phyloP scores from a whole-genome alignment of 331 rosid species.

The Arachis monticola region DNA sequence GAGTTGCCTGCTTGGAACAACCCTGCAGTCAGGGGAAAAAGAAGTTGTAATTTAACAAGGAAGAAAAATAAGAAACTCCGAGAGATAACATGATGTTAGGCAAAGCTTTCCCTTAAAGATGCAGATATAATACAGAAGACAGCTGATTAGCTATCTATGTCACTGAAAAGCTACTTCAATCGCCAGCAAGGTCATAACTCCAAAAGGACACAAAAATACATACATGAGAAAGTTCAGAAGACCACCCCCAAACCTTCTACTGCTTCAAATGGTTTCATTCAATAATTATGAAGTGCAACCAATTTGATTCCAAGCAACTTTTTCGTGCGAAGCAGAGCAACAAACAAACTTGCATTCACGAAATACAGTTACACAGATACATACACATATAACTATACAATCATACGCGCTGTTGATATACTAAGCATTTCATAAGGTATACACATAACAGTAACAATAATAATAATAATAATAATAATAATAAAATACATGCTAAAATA shows the following conservation, averaged over 20 bases:
- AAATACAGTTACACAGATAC: neutral
- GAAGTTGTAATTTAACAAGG: neutral
- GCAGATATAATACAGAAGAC: neutral
- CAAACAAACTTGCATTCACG: neutral
- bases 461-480: neutral
- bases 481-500: too few relatives aligned
- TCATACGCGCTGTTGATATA: neutral
- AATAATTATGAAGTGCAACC: neutral
- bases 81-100: neutral
- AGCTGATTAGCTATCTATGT: neutral
- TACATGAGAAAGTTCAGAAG: neutral
- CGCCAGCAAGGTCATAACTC: neutral
- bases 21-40: slow-evolving; percentile 49
- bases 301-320: neutral
- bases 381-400: neutral
- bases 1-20: slow-evolving; percentile 66
- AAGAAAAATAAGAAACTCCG: neutral
- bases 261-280: neutral
- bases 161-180: neutral
- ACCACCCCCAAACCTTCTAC: neutral
- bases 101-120: slow-evolving; percentile 5
- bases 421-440: neutral
- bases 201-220: neutral
- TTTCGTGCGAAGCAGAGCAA: neutral
- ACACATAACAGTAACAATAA: neutral